These are phyloP conservation scores for Hypsizygus marmoreus DNA, from an alignment of 768 basidiomycete genomes.

Conservation along the genomic window DNA sequence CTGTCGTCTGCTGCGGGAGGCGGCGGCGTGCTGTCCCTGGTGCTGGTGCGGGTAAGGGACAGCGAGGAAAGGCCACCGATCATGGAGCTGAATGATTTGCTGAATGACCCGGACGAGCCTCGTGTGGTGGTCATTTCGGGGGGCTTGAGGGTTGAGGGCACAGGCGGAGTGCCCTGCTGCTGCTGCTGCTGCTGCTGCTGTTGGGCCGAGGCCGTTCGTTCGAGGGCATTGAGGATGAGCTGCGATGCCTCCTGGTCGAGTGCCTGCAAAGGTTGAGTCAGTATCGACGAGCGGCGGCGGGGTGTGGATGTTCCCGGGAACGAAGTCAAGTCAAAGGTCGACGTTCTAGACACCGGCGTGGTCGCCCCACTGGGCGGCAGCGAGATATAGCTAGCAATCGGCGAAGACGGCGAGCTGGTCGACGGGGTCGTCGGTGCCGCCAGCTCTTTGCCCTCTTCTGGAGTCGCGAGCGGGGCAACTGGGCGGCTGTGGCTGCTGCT, in stretches of 20 bases:
- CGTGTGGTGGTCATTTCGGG: constrained; percentile 36
- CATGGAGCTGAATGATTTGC: constrained; percentile 68
- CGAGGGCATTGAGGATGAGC: constrained; percentile 51
- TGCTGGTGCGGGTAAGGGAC: constrained; percentile 57
- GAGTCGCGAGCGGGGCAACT: constrained; percentile 23
- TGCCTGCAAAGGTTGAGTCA: constrained; percentile 37
- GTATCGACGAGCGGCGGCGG: constrained; percentile 36
- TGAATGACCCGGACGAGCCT: constrained; percentile 54
- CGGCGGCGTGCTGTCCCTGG: constrained; percentile 37
- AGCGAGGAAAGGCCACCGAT: constrained; percentile 71
- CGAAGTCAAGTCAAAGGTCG: constrained; percentile 28
- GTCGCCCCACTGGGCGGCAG: constrained; percentile 14
- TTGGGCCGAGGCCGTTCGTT: constrained; percentile 41
- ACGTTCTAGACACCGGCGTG: too few relatives aligned
- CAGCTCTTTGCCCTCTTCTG: constrained; percentile 31
- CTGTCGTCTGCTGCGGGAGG: constrained; percentile 40
- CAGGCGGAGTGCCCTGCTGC: too few relatives aligned
- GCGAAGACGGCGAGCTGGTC: constrained; percentile 15
- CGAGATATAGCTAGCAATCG: constrained; percentile 4
- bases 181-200: too few relatives aligned
- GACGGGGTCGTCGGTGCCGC: constrained; percentile 12
- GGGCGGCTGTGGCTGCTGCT: constrained; percentile 16
- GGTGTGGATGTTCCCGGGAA: constrained; percentile 31
- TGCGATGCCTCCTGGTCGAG: constrained; percentile 49
- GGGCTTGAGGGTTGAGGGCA: constrained; percentile 29